phyloP scores from a whole-genome alignment of 2,329 filamentous ascomycete species.

The Plenodomus biglobosus region DNA sequence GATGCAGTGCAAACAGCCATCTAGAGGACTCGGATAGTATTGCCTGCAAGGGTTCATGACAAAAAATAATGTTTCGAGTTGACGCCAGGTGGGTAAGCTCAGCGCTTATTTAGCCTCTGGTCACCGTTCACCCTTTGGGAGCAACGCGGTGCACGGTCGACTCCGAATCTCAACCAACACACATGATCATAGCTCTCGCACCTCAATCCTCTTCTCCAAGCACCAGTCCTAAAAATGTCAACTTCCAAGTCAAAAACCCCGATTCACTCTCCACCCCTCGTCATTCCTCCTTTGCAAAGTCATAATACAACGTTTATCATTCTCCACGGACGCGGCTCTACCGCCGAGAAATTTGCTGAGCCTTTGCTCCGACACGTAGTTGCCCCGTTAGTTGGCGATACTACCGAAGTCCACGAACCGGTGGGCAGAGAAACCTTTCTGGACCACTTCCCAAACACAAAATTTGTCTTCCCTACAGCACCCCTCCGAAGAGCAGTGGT shows the following conservation, averaged over 20 bases:
- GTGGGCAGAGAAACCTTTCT: constrained; percentile 5
- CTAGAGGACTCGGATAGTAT: no score
- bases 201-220: not conserved
- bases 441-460: constrained; percentile 45
- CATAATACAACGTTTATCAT: constrained; percentile 22
- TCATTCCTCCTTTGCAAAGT: constrained; percentile 1
- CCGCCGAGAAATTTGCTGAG: constrained; percentile 18
- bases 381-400: not conserved
- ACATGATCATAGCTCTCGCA: not conserved
- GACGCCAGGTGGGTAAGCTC: no score
- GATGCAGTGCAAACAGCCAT: no score
- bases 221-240: not conserved
- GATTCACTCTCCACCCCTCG: constrained; percentile 4
- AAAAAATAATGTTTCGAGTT: no score
- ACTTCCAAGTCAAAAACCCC: not conserved
- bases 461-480: constrained; percentile 57
- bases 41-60: no score
- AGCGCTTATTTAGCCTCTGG: not conserved
- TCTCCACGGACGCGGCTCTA: constrained; percentile 25
- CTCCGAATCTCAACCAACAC: not conserved
- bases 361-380: constrained; percentile 14
- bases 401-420: not conserved
- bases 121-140: not conserved
- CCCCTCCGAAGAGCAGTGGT: constrained; percentile 48
- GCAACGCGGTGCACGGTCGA: not conserved